A percentile compares a stretch with the other conserved stretches of the same genome.
Conservation (phyloP, 352 stramenopile species). For the Thalassiosira exigua region DNA sequence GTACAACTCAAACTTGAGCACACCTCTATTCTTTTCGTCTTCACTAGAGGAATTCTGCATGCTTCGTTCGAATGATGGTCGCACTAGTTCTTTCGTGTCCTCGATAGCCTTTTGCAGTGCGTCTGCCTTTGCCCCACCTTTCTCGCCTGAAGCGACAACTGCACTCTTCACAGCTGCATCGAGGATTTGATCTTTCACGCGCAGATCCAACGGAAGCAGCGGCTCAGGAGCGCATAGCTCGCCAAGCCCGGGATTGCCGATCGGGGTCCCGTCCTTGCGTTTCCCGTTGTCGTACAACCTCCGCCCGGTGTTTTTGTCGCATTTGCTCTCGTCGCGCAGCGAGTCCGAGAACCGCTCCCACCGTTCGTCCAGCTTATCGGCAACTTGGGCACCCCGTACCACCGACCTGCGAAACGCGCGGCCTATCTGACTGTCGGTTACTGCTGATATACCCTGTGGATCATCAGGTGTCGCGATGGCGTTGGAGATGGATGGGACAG, state of each 20-base stretch:
- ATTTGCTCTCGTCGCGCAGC: slow-evolving; percentile 64
- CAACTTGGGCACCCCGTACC: slow-evolving; percentile 54
- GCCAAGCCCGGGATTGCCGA: slow-evolving; percentile 70
- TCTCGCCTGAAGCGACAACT: slow-evolving; percentile 1
- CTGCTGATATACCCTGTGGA: slow-evolving; percentile 49
- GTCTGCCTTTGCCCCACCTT: slow-evolving; percentile 7
- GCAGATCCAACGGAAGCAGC: slow-evolving; percentile 40
- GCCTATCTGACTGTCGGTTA: slow-evolving; percentile 62
- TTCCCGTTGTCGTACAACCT: slow-evolving; percentile 70
- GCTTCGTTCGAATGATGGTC: slow-evolving; percentile 62
- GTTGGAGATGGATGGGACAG: slow-evolving; percentile 29
- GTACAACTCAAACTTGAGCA: slow-evolving; percentile 64
- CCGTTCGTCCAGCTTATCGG: slow-evolving; percentile 59
- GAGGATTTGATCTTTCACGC: slow-evolving; percentile 36
- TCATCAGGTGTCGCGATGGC: slow-evolving; percentile 41
- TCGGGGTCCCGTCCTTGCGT: slow-evolving; percentile 66
- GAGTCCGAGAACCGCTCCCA: slow-evolving; percentile 63
- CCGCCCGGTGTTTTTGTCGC: slow-evolving; percentile 57
- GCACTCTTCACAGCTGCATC: slow-evolving; percentile 40
- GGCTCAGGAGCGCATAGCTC: slow-evolving; percentile 51
- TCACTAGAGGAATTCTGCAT: slow-evolving; percentile 37
- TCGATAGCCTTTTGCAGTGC: slow-evolving; percentile 41
- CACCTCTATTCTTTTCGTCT: slow-evolving; percentile 46
- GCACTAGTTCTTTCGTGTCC: slow-evolving; percentile 50
- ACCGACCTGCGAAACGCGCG: slow-evolving; percentile 46